phyloP scores from a whole-genome alignment of 176 grass and related monocot species.

The Avena eriantha region DNA sequence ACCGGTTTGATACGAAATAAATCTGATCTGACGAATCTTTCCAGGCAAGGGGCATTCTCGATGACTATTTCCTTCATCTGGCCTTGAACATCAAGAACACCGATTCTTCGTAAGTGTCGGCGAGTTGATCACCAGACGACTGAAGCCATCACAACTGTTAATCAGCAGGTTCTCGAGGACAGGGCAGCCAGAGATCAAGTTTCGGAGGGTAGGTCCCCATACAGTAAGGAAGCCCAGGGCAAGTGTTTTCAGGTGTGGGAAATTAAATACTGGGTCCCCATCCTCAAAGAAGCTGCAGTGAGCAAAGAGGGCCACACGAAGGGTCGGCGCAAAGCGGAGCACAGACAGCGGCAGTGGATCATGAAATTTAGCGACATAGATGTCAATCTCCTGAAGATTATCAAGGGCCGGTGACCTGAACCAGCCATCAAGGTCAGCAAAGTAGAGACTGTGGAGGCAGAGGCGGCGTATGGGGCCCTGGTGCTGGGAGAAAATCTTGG shows the following conservation, averaged over 20 bases:
- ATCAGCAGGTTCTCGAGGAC: neutral
- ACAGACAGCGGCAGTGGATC: neutral
- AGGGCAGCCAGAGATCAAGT: neutral
- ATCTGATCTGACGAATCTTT: neutral
- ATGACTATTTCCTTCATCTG: neutral
- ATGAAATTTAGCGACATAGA: neutral
- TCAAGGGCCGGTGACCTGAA: neutral
- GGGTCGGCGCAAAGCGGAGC: neutral
- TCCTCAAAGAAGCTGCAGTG: constrained; percentile 13
- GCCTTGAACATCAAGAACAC: neutral
- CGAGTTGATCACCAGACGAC: neutral
- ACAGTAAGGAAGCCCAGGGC: neutral
- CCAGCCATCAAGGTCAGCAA: neutral
- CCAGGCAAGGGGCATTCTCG: constrained; percentile 3
- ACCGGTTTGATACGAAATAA: neutral
- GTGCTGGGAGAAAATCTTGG: neutral
- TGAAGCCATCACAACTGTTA: neutral
- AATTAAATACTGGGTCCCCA: neutral
- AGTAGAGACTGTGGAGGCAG: neutral
- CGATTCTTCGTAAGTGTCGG: neutral
- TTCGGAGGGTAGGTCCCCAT: neutral
- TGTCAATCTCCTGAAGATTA: constrained; percentile 21
- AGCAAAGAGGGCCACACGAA: neutral
- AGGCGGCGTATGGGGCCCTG: constrained; percentile 12
- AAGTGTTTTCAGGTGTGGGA: neutral